phyloP scores from a whole-genome alignment of 2,329 filamentous ascomycete species.

The Fusarium sp. region DNA sequence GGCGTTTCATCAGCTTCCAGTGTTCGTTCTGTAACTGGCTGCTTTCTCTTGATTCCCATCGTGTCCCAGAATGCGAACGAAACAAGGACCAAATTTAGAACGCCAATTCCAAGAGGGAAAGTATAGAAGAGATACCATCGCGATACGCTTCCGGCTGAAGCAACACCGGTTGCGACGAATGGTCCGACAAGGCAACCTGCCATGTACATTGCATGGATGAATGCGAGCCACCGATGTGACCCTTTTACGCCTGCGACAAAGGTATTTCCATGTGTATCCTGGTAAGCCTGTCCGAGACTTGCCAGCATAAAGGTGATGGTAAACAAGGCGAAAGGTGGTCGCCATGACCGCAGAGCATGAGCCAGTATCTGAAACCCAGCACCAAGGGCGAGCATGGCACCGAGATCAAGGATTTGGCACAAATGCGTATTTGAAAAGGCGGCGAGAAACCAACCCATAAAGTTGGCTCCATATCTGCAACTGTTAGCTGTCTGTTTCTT shows the following conservation, averaged over 20 bases:
- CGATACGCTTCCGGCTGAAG: slow-evolving; percentile 47
- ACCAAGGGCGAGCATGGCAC: slow-evolving; percentile 66
- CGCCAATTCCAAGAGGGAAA: slow-evolving; percentile 63
- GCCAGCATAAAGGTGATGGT: slow-evolving; percentile 67
- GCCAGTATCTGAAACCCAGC: slow-evolving; percentile 65
- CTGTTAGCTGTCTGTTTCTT: too few species aligned
- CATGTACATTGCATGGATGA: slow-evolving; percentile 72
- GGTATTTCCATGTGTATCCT: slow-evolving; percentile 72
- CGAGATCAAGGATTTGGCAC: slow-evolving; percentile 62
- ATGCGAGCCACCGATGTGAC: slow-evolving; percentile 69
- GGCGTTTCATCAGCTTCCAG: slow-evolving; percentile 10
- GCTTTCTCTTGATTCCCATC: slow-evolving; percentile 45
- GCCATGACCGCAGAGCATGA: slow-evolving; percentile 66
- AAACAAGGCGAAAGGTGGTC: slow-evolving; percentile 67
- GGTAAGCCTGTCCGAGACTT: slow-evolving; percentile 69
- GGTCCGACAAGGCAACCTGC: slow-evolving; percentile 67
- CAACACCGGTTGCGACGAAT: slow-evolving; percentile 64
- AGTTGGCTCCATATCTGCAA: slow-evolving; percentile 63
- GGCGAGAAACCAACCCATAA: slow-evolving; percentile 69
- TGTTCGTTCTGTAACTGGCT: neutral
- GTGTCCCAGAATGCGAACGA: slow-evolving; percentile 61
- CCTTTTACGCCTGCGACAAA: slow-evolving; percentile 63
- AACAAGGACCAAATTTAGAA: slow-evolving; percentile 61
- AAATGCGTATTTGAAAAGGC: slow-evolving; percentile 67
- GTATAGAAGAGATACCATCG: slow-evolving; percentile 68